Evolutionary conservation across 2,329 filamentous ascomycete species (phyloP).

Genomic region (Grosmannia huntii): DNA sequence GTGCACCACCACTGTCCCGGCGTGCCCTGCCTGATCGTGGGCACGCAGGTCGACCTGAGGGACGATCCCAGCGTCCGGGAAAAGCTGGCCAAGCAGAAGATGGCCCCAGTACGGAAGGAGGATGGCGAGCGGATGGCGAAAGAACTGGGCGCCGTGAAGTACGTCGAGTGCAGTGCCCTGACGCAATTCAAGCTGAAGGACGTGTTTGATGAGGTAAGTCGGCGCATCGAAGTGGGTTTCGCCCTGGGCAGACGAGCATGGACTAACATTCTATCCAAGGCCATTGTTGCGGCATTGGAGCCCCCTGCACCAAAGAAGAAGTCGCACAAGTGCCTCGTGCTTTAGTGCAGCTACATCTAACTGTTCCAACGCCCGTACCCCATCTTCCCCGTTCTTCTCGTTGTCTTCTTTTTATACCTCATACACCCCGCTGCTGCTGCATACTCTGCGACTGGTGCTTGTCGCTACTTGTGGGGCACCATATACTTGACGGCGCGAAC

Average conservation of each 20-base stretch:
- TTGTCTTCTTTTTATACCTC: neutral
- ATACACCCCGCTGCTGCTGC: neutral
- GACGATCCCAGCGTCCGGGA: constrained; percentile 79
- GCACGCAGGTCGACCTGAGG: constrained; percentile 91
- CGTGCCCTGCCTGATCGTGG: constrained; percentile 93
- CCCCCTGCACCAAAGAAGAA: constrained; percentile 74
- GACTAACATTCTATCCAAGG: constrained; percentile 36
- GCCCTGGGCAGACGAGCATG: no score
- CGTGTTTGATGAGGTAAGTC: constrained; percentile 89
- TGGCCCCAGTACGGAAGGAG: constrained; percentile 82
- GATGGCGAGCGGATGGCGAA: constrained; percentile 95
- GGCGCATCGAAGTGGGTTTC: neutral
- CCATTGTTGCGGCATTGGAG: constrained; percentile 89
- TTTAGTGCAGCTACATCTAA: constrained; percentile 29
- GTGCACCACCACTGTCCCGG: constrained; percentile 98
- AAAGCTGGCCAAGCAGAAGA: constrained; percentile 91
- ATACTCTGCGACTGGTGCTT: neutral
- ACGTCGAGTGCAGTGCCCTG: constrained; percentile 94
- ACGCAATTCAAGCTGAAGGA: constrained; percentile 99
- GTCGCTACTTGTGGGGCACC: neutral
- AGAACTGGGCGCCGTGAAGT: constrained; percentile 95
- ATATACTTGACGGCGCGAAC: neutral
- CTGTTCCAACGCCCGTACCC: constrained; percentile 1
- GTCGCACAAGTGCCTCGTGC: constrained; percentile 54
- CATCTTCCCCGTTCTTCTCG: neutral